A percentile compares a stretch with the other conserved stretches of the same genome.
Conservation (phyloP, 805 yeast species). For the Cyberlindnera samutprakarnensis region DNA sequence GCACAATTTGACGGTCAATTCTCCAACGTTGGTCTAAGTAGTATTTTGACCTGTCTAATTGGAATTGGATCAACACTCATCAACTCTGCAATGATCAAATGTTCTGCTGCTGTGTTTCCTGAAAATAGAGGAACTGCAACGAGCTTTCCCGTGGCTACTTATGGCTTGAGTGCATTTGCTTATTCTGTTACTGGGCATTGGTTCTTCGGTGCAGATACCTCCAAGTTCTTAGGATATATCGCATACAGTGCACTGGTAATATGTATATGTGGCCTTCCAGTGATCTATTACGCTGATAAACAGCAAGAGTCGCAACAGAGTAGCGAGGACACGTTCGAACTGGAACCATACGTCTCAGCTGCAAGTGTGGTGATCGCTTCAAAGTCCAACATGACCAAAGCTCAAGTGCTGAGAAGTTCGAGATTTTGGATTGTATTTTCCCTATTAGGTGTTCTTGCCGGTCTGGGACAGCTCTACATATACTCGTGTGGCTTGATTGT, state of each 20-base stretch:
- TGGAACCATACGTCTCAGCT: too few species aligned
- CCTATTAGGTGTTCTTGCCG: constrained; percentile 49
- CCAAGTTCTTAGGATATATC: constrained; percentile 36
- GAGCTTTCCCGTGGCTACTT: constrained; percentile 64
- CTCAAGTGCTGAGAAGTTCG: constrained; percentile 18
- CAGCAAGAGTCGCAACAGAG: background rate
- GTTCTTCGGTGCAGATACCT: constrained; percentile 50
- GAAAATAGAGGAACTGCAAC: constrained; percentile 66
- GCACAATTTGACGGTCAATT: constrained; percentile 37
- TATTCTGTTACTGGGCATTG: constrained; percentile 49
- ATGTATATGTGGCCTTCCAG: constrained; percentile 38
- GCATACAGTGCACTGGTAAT: constrained; percentile 35
- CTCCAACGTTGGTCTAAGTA: constrained; percentile 34
- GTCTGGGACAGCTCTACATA: constrained; percentile 69
- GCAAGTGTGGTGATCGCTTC: background rate
- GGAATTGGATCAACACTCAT: constrained; percentile 67
- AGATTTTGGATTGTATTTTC: constrained; percentile 45
- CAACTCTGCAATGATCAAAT: constrained; percentile 58
- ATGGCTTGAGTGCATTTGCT: constrained; percentile 67
- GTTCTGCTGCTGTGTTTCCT: constrained; percentile 67
- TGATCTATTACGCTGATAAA: constrained; percentile 25
- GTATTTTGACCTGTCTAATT: constrained; percentile 42
- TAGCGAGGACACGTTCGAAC: background rate
- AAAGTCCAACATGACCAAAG: constrained; percentile 7
- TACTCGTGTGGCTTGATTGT: constrained; percentile 70